Percentiles rank a stretch among this genome's conserved stretches.
These are phyloP conservation scores for Annulohypoxylon bovei DNA, from an alignment of 495 filamentous ascomycete genomes.

Conservation along the genomic window DNA sequence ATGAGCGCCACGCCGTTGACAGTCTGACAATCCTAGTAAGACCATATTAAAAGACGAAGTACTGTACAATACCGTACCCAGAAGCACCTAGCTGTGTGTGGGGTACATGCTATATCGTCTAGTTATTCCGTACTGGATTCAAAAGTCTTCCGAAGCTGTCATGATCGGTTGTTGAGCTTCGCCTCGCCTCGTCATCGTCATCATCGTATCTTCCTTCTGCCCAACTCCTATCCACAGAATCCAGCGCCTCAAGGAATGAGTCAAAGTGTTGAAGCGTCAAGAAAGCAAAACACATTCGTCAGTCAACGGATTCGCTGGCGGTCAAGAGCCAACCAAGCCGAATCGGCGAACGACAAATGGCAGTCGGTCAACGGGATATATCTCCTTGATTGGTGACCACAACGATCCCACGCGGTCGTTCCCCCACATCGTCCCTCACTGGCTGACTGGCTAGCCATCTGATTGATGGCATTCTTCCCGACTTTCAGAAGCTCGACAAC, in stretches of 20 bases:
- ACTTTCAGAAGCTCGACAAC: conserved; percentile 1
- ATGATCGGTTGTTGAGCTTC: conserved; percentile 17
- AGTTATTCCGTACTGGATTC: background rate
- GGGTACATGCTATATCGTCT: conserved; percentile 26
- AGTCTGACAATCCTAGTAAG: conserved; percentile 14
- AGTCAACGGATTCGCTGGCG: conserved; percentile 26
- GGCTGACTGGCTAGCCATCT: conserved; percentile 1
- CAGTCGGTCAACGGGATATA: conserved; percentile 31
- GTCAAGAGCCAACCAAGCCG: conserved; percentile 42
- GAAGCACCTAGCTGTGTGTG: conserved; percentile 23
- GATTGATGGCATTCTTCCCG: background rate
- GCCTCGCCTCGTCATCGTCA: background rate
- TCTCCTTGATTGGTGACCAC: conserved; percentile 28
- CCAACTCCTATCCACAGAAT: conserved; percentile 22
- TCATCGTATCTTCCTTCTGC: conserved; percentile 7
- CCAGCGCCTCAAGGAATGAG: background rate
- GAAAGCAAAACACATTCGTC: conserved; percentile 8
- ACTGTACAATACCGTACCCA: conserved; percentile 4
- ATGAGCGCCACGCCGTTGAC: conserved; percentile 37
- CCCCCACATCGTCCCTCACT: conserved; percentile 25
- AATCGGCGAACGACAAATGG: conserved; percentile 26
- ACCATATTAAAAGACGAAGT: background rate
- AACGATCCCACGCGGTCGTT: conserved; percentile 16
- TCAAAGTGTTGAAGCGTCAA: conserved; percentile 7
- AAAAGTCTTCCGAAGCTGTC: conserved; percentile 23